A percentile compares a stretch with the other conserved stretches of the same genome.
Conservation (phyloP, 192 early-diverging fungal species). For the Umbelopsis sp. region DNA sequence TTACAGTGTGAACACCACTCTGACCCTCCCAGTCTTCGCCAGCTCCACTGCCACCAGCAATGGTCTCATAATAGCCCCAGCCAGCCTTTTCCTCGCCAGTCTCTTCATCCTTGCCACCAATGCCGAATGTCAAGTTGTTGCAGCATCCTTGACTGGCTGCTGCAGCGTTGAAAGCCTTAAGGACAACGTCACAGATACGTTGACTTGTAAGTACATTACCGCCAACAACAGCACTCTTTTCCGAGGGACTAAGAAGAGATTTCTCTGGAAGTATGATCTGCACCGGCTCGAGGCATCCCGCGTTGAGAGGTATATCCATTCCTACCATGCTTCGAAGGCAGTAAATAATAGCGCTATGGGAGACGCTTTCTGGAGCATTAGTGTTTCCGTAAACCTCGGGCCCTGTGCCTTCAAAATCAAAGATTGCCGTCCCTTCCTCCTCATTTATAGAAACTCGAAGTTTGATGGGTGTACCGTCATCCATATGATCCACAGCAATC, state of each 20-base stretch:
- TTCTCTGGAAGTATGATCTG: slow-evolving; percentile 75
- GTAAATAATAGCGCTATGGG: slow-evolving; percentile 94
- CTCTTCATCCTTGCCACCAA: slow-evolving; percentile 58
- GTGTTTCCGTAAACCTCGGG: slow-evolving; percentile 88
- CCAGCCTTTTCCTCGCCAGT: slow-evolving; percentile 60
- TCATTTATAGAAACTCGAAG: slow-evolving; percentile 76
- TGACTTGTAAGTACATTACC: slow-evolving; percentile 97
- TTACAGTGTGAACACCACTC: slow-evolving; percentile 51
- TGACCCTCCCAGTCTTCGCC: slow-evolving; percentile 90
- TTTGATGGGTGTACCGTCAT: slow-evolving; percentile 86
- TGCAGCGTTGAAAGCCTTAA: slow-evolving; percentile 88
- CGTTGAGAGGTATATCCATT: slow-evolving; percentile 92
- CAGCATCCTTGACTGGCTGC: slow-evolving; percentile 93
- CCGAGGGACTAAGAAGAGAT: slow-evolving; percentile 80
- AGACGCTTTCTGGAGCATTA: slow-evolving; percentile 70
- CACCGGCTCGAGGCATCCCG: slow-evolving; percentile 91
- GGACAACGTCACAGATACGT: slow-evolving; percentile 87
- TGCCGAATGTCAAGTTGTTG: slow-evolving; percentile 98
- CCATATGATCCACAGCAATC: slow-evolving; percentile 79
- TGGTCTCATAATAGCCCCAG: slow-evolving; percentile 98
- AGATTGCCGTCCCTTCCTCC: slow-evolving; percentile 73
- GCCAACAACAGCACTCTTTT: slow-evolving; percentile 91
- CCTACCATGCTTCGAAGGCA: slow-evolving; percentile 91
- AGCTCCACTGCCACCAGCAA: slow-evolving; percentile 82
- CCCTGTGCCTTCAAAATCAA: slow-evolving; percentile 95